phyloP scores from a whole-genome alignment of 441 rosid species.

The Populus hybrid region DNA sequence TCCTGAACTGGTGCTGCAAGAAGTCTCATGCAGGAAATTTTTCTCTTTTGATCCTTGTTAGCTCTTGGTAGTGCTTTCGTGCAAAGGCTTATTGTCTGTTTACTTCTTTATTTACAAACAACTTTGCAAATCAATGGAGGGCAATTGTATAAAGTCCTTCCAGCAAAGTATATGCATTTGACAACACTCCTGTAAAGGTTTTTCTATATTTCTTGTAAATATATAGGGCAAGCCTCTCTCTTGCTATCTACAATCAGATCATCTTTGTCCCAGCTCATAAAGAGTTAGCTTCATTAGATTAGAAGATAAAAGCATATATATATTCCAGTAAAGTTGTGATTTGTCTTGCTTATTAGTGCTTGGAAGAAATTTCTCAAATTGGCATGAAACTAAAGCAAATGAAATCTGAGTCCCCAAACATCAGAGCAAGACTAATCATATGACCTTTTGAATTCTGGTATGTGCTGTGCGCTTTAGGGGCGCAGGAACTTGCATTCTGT shows the following conservation, averaged over 20 bases:
- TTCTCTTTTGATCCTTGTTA: not conserved
- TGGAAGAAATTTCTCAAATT: not conserved
- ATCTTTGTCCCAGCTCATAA: no score
- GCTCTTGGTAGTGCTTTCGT: not conserved
- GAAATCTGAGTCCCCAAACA: not conserved
- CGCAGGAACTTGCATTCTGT: not conserved
- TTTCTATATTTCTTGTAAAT: not conserved
- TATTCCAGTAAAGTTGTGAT: not conserved
- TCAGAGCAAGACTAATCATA: not conserved
- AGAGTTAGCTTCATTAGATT: no score
- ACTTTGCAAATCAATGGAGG: not conserved
- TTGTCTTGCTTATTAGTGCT: not conserved
- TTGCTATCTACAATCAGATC: no score
- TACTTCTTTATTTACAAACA: not conserved
- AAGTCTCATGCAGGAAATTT: no score
- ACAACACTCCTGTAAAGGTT: not conserved
- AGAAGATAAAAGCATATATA: no score
- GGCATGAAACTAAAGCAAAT: not conserved
- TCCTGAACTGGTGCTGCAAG: no score
- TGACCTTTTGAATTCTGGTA: not conserved
- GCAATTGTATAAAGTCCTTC: no score
- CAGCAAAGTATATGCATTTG: not conserved
- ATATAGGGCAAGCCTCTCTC: no score
- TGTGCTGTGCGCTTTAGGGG: not conserved
- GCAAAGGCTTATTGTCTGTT: not conserved